Evolutionary conservation across 805 yeast species (phyloP).

Genomic region (Candida qinlingensis): DNA sequence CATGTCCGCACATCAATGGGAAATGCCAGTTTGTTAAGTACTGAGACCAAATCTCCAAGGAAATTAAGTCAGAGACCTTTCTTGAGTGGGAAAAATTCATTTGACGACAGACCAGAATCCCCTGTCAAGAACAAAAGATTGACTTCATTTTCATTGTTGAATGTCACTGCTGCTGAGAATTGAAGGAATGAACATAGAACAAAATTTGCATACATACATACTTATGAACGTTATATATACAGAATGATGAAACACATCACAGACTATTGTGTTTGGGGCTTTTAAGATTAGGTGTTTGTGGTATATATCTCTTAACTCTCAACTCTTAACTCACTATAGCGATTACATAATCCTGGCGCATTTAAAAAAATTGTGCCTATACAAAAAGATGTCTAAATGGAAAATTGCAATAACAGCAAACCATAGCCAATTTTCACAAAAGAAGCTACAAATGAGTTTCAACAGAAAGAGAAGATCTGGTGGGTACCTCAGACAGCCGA

Average conservation of each 20-base stretch:
- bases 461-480: constrained; percentile 25
- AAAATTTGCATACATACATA: not conserved
- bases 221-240: not conserved
- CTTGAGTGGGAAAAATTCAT: constrained; percentile 2
- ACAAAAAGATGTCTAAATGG: too few species aligned
- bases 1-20: not conserved
- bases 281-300: too few species aligned
- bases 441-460: constrained; percentile 18
- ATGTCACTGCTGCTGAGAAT: constrained; percentile 5
- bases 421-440: not conserved
- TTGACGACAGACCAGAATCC: constrained; percentile 1
- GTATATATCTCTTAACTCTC: too few species aligned
- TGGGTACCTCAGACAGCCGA: constrained; percentile 8
- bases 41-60: not conserved
- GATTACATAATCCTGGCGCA: too few species aligned
- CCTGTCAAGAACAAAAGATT: constrained; percentile 5
- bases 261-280: too few species aligned
- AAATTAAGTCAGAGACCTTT: constrained; percentile 2
- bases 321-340: too few species aligned
- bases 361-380: too few species aligned
- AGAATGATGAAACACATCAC: too few species aligned
- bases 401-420: too few species aligned
- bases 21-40: not conserved
- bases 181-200: not conserved
- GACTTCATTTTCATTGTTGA: constrained; percentile 12